Base-by-base conservation (phyloP, 1,284 basidiomycete species). In the Puccinia polysora region DNA sequence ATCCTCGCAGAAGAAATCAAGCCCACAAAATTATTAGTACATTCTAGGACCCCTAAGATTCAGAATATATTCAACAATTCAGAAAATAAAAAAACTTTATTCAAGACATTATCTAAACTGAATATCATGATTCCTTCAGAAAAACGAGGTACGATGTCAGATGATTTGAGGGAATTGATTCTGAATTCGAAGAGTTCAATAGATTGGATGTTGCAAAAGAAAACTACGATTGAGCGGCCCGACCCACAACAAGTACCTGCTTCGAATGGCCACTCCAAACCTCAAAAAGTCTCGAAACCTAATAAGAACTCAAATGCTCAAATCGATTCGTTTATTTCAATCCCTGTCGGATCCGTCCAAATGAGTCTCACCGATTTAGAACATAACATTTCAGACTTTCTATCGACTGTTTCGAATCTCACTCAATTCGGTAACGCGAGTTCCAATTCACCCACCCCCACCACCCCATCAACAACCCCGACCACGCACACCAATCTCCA, bases 71-170 rank as follows among this genome's bases (percentile, higher is more conserved):
- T 30, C 96, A 95, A 78, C 94, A 92, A 20, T 40, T 25, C 58
- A 4, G 58, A 60, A 15, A 60, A 30, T n/a, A 60, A 60, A 43
- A 60, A 60, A 15, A 60, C 23, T n/a, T 18, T 60, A 20, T 60
- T 60, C 58, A 60, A 60, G 36, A 60, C 38, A 2, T 43, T 60
- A n/a, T 12, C 58, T 10, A 7, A 14, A 28, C 12, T 60, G 50
- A 87, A 91, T 74, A 94, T 94, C 74, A 81, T 98, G 65, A 97
- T 98, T 92, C 95, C 95, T 15, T 90, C 89, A 7, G 89, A 89
- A 74, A 88, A 94, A 80, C 85, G 95, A 75, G 95, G 95, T 2
- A 96, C 94, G 0, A 95, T 97, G 7, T 90, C 90, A 0, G 88
- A 91, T 67, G 90, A 95, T 73, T 84, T 96, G 71, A 86, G 83